These are phyloP conservation scores for Trichoderma asperellum DNA, from an alignment of 2,329 filamentous ascomycete species.

Conservation along the genomic window DNA sequence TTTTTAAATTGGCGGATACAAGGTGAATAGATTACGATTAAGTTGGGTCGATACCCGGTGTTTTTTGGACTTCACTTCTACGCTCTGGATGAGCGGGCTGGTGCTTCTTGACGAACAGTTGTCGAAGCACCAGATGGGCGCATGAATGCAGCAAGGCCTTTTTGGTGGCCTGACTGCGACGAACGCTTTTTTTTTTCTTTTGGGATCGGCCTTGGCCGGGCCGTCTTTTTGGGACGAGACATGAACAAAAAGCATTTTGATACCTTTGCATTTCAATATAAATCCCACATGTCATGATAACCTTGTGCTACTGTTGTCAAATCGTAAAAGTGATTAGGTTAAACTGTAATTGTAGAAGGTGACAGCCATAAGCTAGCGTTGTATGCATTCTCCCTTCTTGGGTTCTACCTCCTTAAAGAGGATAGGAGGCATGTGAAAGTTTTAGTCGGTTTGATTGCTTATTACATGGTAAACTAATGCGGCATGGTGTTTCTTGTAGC, in stretches of 20 bases:
- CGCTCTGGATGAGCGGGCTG: slow-evolving; percentile 25
- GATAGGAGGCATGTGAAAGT: neutral
- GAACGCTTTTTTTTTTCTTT: slow-evolving; percentile 12
- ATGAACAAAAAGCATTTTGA: slow-evolving; percentile 26
- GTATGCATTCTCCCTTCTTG: neutral
- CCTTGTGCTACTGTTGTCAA: too few species aligned
- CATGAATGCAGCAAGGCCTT: slow-evolving; percentile 16
- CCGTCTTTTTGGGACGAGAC: slow-evolving; percentile 20
- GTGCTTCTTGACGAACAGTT: neutral
- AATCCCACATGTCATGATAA: slow-evolving; percentile 9
- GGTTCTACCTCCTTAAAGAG: neutral
- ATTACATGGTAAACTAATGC: too few species aligned
- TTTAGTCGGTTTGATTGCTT: neutral
- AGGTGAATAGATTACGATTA: slow-evolving; percentile 27
- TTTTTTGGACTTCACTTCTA: slow-evolving; percentile 28
- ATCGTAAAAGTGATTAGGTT: neutral
- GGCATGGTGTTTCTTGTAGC: neutral
- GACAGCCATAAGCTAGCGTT: too few species aligned
- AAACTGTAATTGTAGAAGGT: neutral
- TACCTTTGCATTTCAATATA: slow-evolving; percentile 27
- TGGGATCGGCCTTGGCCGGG: slow-evolving; percentile 9
- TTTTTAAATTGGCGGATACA: slow-evolving; percentile 28
- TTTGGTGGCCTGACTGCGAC: slow-evolving; percentile 7
- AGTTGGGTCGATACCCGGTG: slow-evolving; percentile 22
- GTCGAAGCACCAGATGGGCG: slow-evolving; percentile 13